Base-by-base conservation (phyloP, 1,284 basidiomycete species). In the Apiotrichum sp. region DNA sequence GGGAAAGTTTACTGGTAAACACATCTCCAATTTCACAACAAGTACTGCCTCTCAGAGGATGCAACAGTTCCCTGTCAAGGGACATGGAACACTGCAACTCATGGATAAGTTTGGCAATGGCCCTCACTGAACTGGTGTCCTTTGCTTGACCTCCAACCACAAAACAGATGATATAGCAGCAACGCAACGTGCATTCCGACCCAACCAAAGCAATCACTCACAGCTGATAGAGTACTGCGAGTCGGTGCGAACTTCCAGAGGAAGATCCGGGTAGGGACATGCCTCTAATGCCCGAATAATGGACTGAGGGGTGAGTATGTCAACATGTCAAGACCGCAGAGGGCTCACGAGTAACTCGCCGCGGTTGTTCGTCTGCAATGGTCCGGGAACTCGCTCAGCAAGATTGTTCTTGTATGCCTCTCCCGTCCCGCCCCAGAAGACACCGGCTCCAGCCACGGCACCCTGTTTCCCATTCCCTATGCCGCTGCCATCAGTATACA, bases 211-310 rank as follows among this genome's bases (percentile, higher is more conserved):
- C 8, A 13, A 38, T 11, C 32, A 42, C 72, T 45, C 39, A 75
- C 74, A 72, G 13, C 61, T 59, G 57, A 78, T 77, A 3, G 73
- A 70, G 55, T 77, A 77, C 56, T 73, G 68, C 32, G 72, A 74
- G 57, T 78, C 76, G 40, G 75, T 76, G 13, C 76, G 65, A 52
- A 78, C 71, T 58, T 78, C 75, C 3, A 78, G 56, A 2, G 76
- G 73, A n/a, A 75, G 22, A 6, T 68, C 56, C 11, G 73, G 72
- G 35, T 64, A 71, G 3, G 75, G 75, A 55, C 73, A 73, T 14
- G 56, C 61, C 60, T 78, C 76, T 16, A 77, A 41, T 1, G 75
- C 75, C 50, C 73, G 61, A 39, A 77, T 73, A 33, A 77, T 74
- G 11, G 75, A 69, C 74, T 77, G 61, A 16, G 57, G 53, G 29